Evolutionary conservation across 345 rosid genomes (phyloP).

Genomic region (Excoecaria agallocha): DNA sequence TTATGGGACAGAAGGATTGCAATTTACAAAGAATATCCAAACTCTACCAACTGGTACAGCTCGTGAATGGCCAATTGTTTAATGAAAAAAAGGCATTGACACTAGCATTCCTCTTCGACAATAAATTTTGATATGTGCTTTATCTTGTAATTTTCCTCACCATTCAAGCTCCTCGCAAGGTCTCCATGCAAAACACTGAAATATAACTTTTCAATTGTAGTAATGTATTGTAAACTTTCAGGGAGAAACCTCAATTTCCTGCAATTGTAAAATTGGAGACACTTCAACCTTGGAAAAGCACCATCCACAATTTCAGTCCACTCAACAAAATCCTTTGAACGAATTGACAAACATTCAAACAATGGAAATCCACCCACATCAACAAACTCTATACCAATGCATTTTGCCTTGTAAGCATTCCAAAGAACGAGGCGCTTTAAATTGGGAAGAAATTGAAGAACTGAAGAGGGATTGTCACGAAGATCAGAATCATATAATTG

Average conservation of each 20-base stretch:
- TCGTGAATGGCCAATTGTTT: too few relatives aligned
- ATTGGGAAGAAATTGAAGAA: slow-evolving; percentile 9
- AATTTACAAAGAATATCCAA: too few relatives aligned
- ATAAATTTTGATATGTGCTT: not conserved
- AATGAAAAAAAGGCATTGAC: too few relatives aligned
- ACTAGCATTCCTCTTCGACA: too few relatives aligned
- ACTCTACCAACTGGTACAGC: too few relatives aligned
- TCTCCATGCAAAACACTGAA: not conserved
- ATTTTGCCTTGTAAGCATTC: not conserved
- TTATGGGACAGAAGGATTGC: too few relatives aligned
- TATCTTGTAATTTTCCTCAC: slow-evolving; percentile 8
- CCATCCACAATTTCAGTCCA: not conserved
- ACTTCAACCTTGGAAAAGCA: slow-evolving; percentile 1
- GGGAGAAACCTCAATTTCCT: not conserved
- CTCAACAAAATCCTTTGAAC: not conserved
- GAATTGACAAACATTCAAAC: slow-evolving; percentile 8
- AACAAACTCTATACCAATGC: slow-evolving; percentile 14
- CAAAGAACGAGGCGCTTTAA: not conserved
- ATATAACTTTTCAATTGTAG: not conserved
- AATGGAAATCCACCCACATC: slow-evolving; percentile 4
- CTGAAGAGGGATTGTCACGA: not conserved
- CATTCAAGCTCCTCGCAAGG: not conserved
- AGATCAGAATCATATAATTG: not conserved
- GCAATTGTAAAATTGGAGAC: not conserved
- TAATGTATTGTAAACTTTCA: slow-evolving; percentile 1